Conservation (phyloP, 2,329 filamentous ascomycete species). For the Aspergillus sojae region DNA sequence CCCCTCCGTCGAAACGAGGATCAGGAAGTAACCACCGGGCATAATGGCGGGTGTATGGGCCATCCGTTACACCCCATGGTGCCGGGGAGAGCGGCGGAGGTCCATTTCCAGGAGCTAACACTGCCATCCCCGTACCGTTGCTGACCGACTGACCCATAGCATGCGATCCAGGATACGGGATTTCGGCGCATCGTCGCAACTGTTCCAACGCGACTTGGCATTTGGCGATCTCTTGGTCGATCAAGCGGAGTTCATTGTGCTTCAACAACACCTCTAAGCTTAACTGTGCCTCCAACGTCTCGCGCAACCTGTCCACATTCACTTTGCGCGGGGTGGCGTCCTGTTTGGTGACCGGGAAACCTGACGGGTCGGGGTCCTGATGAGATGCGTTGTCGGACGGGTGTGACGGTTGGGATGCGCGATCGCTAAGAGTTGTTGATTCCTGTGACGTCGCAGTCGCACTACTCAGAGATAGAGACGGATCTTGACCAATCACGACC, state of each 20-base stretch:
- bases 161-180: slow-evolving; percentile 78
- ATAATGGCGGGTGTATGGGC: slow-evolving; percentile 92
- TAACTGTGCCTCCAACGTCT: slow-evolving; percentile 82
- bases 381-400: slow-evolving; percentile 2
- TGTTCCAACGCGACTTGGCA: slow-evolving; percentile 93
- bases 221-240: slow-evolving; percentile 95
- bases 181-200: slow-evolving; percentile 85
- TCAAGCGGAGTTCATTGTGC: slow-evolving; percentile 89
- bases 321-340: slow-evolving; percentile 27
- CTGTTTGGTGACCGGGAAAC: slow-evolving; percentile 18
- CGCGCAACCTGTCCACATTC: slow-evolving; percentile 58
- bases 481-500: slow-evolving; percentile 7
- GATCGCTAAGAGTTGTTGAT: slow-evolving; percentile 15
- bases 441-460: slow-evolving; percentile 16
- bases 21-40: slow-evolving; percentile 93
- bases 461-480: slow-evolving; percentile 17
- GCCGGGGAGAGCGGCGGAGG: slow-evolving; percentile 75
- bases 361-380: slow-evolving; percentile 10
- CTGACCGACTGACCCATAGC: slow-evolving; percentile 65
- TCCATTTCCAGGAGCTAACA: slow-evolving; percentile 64
- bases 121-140: slow-evolving; percentile 71
- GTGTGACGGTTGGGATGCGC: slow-evolving; percentile 9
- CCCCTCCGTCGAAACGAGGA: slow-evolving; percentile 74
- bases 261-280: slow-evolving; percentile 90
- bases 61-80: slow-evolving; percentile 87